These are phyloP conservation scores for Colletotrichum eleusines DNA, from an alignment of 2,329 filamentous ascomycete species.

Conservation along the genomic window DNA sequence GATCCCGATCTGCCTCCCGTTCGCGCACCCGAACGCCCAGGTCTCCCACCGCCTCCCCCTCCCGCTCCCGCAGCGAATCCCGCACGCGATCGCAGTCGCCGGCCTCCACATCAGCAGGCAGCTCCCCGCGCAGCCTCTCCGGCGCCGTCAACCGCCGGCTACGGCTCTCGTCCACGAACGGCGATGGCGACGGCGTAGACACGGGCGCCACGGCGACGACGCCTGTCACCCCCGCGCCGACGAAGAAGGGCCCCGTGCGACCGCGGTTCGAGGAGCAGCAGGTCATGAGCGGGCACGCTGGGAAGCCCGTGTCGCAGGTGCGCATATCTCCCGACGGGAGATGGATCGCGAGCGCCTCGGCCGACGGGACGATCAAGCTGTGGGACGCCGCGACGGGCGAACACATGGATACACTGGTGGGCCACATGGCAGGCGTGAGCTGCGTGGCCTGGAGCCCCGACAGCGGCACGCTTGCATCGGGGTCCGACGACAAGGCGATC, in stretches of 20 bases:
- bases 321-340: constrained; percentile 91
- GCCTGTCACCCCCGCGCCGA: constrained; percentile 43
- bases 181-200: constrained; percentile 48
- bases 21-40: constrained; percentile 44
- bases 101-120: constrained; percentile 47
- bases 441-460: constrained; percentile 96
- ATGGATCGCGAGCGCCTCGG: constrained; percentile 90
- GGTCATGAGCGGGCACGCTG: constrained; percentile 80
- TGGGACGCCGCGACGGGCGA: constrained; percentile 85
- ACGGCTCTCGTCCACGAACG: constrained; percentile 44
- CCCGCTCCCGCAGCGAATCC: constrained; percentile 49
- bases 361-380: constrained; percentile 90
- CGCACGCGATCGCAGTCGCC: constrained; percentile 51
- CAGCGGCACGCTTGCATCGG: constrained; percentile 86
- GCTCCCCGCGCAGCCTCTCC: constrained; percentile 42
- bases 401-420: constrained; percentile 89
- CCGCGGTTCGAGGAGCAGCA: constrained; percentile 50
- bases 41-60: constrained; percentile 40
- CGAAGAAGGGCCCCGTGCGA: constrained; percentile 33
- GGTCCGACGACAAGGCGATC: constrained; percentile 96
- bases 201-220: constrained; percentile 44
- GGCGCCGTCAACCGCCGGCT: constrained; percentile 38
- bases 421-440: constrained; percentile 92
- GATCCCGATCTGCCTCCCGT: constrained; percentile 43
- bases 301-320: constrained; percentile 80